Conservation (phyloP, 2,329 filamentous ascomycete genomes). For the Xylaria sp. region DNA sequence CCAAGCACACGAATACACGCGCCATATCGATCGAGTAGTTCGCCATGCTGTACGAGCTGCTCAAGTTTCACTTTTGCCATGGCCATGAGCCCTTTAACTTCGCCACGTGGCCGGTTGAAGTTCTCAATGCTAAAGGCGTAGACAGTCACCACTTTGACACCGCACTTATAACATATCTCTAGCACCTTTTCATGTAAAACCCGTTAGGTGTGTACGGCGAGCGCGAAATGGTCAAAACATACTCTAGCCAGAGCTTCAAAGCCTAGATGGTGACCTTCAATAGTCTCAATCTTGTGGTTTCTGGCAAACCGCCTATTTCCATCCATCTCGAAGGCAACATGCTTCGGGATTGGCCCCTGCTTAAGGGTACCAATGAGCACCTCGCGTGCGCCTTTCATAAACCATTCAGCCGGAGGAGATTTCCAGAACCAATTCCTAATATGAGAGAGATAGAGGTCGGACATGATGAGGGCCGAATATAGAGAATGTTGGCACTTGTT, state of each 20-base stretch:
- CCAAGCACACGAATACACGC: conserved; percentile 88
- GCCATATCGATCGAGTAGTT: conserved; percentile 91
- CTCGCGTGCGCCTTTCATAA: conserved; percentile 80
- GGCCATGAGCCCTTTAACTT: conserved; percentile 97
- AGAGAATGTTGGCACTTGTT: conserved; percentile 7
- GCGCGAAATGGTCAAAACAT: conserved; percentile 50
- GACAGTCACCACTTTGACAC: conserved; percentile 95
- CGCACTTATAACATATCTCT: conserved; percentile 97
- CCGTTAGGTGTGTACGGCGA: conserved; percentile 37
- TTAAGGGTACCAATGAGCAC: conserved; percentile 87
- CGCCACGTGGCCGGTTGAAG: conserved; percentile 95
- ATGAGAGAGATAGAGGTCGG: conserved; percentile 63
- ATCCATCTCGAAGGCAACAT: conserved; percentile 99
- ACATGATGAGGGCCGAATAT: conserved; percentile 55
- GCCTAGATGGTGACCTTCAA: conserved; percentile 94
- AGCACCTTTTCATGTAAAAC: conserved; percentile 70
- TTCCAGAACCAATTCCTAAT: conserved; percentile 77
- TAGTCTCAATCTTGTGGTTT: conserved; percentile 90
- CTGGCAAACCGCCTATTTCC: conserved; percentile 94
- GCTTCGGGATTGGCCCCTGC: conserved; percentile 91
- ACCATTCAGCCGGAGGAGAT: conserved; percentile 93
- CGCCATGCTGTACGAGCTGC: conserved; percentile 91
- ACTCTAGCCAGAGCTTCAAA: conserved; percentile 94
- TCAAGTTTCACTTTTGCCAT: conserved; percentile 95
- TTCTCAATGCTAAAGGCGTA: conserved; percentile 99